Evolutionary conservation across 495 filamentous ascomycete species (phyloP).

Genomic region (Barbatosphaeria neglecta): DNA sequence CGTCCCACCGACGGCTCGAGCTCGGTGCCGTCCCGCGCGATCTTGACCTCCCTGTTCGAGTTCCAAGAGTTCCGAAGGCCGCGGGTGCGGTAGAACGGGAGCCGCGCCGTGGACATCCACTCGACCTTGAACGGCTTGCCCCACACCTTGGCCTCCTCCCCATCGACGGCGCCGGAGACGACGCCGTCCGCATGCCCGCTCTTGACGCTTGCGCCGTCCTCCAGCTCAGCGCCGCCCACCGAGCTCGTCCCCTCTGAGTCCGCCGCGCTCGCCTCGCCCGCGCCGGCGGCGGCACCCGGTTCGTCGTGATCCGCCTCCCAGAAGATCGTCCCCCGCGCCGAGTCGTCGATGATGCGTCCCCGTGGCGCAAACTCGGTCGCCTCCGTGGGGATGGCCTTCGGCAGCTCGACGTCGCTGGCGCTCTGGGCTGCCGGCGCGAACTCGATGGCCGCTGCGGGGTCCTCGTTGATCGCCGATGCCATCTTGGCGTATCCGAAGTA

Average conservation of each 20-base stretch:
- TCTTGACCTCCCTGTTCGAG: constrained; percentile 89
- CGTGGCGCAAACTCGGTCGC: constrained; percentile 71
- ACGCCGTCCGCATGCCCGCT: constrained; percentile 23
- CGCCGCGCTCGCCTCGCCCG: constrained; percentile 22
- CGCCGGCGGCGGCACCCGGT: no score
- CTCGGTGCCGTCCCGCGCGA: constrained; percentile 91
- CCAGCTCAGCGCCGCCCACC: constrained; percentile 8
- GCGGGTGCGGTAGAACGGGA: constrained; percentile 85
- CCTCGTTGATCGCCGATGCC: constrained; percentile 71
- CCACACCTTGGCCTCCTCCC: constrained; percentile 60
- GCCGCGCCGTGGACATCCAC: constrained; percentile 75
- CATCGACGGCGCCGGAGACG: no score
- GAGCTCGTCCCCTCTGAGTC: constrained; percentile 28
- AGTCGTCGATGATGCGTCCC: constrained; percentile 88
- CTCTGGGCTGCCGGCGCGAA: constrained; percentile 48
- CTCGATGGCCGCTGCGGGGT: constrained; percentile 55
- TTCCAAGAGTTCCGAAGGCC: constrained; percentile 96
- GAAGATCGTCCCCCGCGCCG: constrained; percentile 85
- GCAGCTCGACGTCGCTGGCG: constrained; percentile 49
- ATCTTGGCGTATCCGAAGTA: constrained; percentile 95
- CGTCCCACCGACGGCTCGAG: constrained; percentile 75
- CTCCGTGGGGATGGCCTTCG: constrained; percentile 64
- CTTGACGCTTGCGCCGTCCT: constrained; percentile 18
- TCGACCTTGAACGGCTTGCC: constrained; percentile 88
- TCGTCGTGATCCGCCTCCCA: constrained; percentile 74